Percentiles rank a stretch among this genome's conserved stretches.
Evolutionary conservation across 208 protist genomes (phyloP).

Genomic region (Endotrypanum monterogeii): DNA sequence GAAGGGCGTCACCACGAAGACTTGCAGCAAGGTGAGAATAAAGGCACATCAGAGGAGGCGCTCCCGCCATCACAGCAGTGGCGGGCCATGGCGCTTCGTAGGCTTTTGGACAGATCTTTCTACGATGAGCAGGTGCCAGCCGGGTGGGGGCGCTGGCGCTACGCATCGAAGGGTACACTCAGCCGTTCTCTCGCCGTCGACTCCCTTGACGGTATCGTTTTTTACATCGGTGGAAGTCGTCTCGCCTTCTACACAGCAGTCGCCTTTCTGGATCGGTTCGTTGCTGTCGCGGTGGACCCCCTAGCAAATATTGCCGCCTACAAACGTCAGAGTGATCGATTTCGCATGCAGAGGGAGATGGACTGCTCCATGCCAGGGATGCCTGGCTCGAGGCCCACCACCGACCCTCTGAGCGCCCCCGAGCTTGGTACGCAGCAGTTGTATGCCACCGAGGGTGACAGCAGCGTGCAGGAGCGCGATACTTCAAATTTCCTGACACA

Average conservation of each 20-base stretch:
- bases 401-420: background rate
- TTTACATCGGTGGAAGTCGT: constrained; percentile 56
- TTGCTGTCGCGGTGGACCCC: constrained; percentile 42
- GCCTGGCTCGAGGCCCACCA: background rate
- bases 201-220: constrained; percentile 74
- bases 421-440: background rate
- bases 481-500: constrained; percentile 65
- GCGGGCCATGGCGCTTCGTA: constrained; percentile 30
- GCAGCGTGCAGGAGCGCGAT: constrained; percentile 27
- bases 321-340: constrained; percentile 15
- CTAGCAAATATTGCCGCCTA: constrained; percentile 33
- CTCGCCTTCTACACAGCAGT: constrained; percentile 68
- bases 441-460: constrained; percentile 6
- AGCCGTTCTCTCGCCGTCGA: constrained; percentile 64
- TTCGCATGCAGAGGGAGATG: constrained; percentile 20
- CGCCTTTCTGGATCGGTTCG: constrained; percentile 70
- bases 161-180: constrained; percentile 51
- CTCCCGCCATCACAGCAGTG: constrained; percentile 37
- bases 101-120: constrained; percentile 28
- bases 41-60: background rate
- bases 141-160: constrained; percentile 59
- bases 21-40: background rate
- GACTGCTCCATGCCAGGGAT: constrained; percentile 28
- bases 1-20: background rate
- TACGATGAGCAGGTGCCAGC: constrained; percentile 38